These are phyloP conservation scores for Gilbertella persicaria DNA, from an alignment of 371 early-diverging fungal species.

Conservation along the genomic window DNA sequence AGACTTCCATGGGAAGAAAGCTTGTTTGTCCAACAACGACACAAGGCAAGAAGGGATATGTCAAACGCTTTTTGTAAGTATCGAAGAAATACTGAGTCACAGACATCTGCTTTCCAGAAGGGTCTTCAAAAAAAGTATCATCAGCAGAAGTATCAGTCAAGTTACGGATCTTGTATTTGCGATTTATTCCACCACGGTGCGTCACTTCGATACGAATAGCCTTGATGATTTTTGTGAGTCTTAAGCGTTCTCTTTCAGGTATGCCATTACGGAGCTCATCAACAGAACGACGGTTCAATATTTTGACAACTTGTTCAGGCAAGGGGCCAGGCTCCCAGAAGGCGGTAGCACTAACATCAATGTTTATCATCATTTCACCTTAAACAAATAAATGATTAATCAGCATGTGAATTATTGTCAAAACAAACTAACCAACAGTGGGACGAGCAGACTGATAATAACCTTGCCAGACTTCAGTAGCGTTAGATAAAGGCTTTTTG, in stretches of 20 bases:
- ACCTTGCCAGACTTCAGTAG: slow-evolving; percentile 91
- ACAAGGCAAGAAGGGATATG: slow-evolving; percentile 84
- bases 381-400: neutral
- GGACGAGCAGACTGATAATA: slow-evolving; percentile 86
- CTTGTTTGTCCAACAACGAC: slow-evolving; percentile 62
- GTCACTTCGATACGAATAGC: slow-evolving; percentile 69
- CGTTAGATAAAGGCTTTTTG: slow-evolving; percentile 59
- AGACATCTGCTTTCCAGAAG: slow-evolving; percentile 45
- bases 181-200: slow-evolving; percentile 70
- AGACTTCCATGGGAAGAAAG: slow-evolving; percentile 88
- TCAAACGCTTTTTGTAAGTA: slow-evolving; percentile 67
- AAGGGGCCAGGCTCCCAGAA: slow-evolving; percentile 79
- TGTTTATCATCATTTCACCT: slow-evolving; percentile 71
- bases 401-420: neutral
- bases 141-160: slow-evolving; percentile 67
- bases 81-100: slow-evolving; percentile 76
- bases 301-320: slow-evolving; percentile 57
- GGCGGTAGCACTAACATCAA: slow-evolving; percentile 85
- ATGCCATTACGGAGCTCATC: slow-evolving; percentile 69
- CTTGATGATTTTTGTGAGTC: slow-evolving; percentile 69
- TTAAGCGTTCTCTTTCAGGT: slow-evolving; percentile 57
- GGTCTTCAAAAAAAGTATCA: slow-evolving; percentile 64
- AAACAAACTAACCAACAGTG: slow-evolving; percentile 51
- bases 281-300: slow-evolving; percentile 58
- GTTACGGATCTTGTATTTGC: slow-evolving; percentile 65